Evolutionary conservation across 768 basidiomycete species (phyloP).

Genomic region (Gymnopilus dilepis): DNA sequence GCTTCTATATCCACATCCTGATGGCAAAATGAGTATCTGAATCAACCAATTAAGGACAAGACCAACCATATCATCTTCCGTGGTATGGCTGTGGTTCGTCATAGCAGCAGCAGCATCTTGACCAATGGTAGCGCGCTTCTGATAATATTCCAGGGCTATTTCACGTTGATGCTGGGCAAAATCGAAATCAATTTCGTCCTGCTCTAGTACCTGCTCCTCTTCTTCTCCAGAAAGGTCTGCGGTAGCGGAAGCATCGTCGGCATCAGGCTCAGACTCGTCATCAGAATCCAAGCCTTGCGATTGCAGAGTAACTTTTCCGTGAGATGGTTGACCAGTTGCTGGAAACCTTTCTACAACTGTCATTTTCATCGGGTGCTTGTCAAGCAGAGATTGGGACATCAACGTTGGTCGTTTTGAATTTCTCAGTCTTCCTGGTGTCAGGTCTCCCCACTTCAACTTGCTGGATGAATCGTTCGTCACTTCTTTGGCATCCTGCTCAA

Average conservation of each 20-base stretch:
- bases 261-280: constrained; percentile 63
- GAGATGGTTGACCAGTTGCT: constrained; percentile 34
- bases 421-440: constrained; percentile 55
- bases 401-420: constrained; percentile 41
- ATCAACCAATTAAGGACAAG: not conserved
- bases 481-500: constrained; percentile 30
- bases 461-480: constrained; percentile 19
- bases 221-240: constrained; percentile 36
- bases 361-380: constrained; percentile 64
- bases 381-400: constrained; percentile 38
- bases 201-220: constrained; percentile 40
- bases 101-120: constrained; percentile 57
- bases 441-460: constrained; percentile 55
- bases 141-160: constrained; percentile 72
- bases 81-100: constrained; percentile 49
- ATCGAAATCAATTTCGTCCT: constrained; percentile 64
- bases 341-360: constrained; percentile 71
- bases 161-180: constrained; percentile 74
- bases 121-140: constrained; percentile 62
- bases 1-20: constrained; percentile 17
- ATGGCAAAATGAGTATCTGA: constrained; percentile 8
- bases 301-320: constrained; percentile 24
- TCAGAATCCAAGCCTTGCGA: constrained; percentile 57
- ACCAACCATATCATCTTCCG: constrained; percentile 48
- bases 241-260: constrained; percentile 25